Base-by-base conservation (phyloP, 768 basidiomycete genomes). In the Gloeostereum incarnatum region DNA sequence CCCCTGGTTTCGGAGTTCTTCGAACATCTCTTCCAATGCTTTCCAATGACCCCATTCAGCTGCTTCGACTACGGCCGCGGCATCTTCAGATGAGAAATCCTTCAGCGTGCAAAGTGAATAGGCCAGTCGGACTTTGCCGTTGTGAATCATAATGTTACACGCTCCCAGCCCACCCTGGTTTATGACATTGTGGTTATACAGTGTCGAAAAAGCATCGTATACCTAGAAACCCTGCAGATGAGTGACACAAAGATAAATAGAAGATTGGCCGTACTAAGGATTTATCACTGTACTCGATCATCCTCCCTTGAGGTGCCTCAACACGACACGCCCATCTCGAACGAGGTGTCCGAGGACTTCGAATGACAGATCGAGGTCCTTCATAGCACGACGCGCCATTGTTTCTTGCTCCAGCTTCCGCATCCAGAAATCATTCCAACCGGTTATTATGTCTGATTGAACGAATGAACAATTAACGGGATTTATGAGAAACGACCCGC, bases 271-370 rank as follows among this genome's bases (percentile, higher is more conserved):
- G n/a, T 34, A 9, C 33, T 6, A 55, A 45, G 3, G 47, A 31
- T 16, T 52, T 46, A 41, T 66, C 65, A 14, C 50, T 39, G 23
- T 41, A 44, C 26, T 53, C 41, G 8, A 60, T 44, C 23, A 54
- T 38, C 34, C 63, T 48, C 35, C 61, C 62, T 31, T 45, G 40
- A 14, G 62, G 53, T n/a, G 63, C 54, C 36, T 66, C 63, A n/a
- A 49, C 14, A 60, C 47, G n/a, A 65, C 38, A 3, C 51, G 37
- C 2, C 55, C 58, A 17, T 61, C 51, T 30, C 43, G 13, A 14
- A 35, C 27, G 18, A 44, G 38, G 23, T 44, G 43, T 5, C 43
- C 43, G 11, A 44, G 32, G 24, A 62, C 53, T 23, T 59, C 54
- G 31, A 54, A 64, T 1, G 57, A 61, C 7, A 68, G 43, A 44